Percentiles rank a stretch among this genome's conserved stretches.
Conservation (phyloP, 2,329 filamentous ascomycete species). For the Microcyclospora tardicrescens region DNA sequence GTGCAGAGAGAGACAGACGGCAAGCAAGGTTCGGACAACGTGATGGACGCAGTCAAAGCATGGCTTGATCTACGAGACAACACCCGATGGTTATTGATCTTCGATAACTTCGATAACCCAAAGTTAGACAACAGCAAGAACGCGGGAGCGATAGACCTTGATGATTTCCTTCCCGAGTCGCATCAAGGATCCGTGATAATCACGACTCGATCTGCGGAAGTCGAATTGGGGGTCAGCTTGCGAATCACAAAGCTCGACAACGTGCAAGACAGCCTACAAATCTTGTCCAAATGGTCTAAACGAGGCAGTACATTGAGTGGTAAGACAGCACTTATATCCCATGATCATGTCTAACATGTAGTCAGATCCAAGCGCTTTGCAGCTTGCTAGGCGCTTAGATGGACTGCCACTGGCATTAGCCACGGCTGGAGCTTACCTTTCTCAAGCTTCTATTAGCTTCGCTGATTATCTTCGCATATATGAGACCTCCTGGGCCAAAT, state of each 20-base stretch:
- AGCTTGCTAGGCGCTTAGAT: not conserved
- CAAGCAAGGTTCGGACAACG: conserved; percentile 16
- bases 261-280: conserved; percentile 20
- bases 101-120: conserved; percentile 32
- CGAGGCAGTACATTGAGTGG: conserved; percentile 14
- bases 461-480: not conserved
- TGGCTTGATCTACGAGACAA: conserved; percentile 28
- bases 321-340: too few relatives aligned
- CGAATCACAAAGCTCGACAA: conserved; percentile 22
- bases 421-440: not conserved
- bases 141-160: conserved; percentile 21
- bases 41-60: conserved; percentile 22
- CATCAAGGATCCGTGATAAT: conserved; percentile 33
- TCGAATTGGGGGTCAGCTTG: conserved; percentile 22
- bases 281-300: conserved; percentile 20
- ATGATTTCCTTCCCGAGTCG: conserved; percentile 18
- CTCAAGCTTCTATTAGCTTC: too few relatives aligned
- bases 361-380: not conserved
- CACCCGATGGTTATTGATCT: conserved; percentile 28
- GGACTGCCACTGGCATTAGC: not conserved
- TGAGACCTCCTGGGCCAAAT: not conserved
- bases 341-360: too few relatives aligned
- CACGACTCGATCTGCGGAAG: conserved; percentile 25
- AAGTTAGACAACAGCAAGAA: conserved; percentile 10
- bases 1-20: conserved; percentile 14